A percentile compares a stretch with the other conserved stretches of the same genome.
Evolutionary conservation across 176 grass and related monocot genomes (phyloP).

Genomic region (Eragrostis nindensis): DNA sequence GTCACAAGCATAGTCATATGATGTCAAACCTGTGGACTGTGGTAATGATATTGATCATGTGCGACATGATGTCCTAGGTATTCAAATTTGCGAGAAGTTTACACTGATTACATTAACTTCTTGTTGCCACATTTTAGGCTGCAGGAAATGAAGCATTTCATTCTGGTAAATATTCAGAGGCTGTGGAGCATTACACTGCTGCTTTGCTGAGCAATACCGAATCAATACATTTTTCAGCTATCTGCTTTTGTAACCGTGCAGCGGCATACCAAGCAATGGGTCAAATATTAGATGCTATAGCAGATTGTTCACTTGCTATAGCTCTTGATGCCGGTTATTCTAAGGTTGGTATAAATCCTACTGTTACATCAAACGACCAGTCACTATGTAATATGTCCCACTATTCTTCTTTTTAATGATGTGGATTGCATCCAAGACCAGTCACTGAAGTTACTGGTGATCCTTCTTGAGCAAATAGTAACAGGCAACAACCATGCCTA

Average conservation of each 20-base stretch:
- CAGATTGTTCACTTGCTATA: slow-evolving; percentile 89
- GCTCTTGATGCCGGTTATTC: slow-evolving; percentile 68
- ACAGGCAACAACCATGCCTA: slow-evolving; percentile 4
- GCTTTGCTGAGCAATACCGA: slow-evolving; percentile 68
- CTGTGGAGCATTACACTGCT: slow-evolving; percentile 82
- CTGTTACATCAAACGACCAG: not conserved
- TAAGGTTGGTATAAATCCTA: slow-evolving; percentile 66
- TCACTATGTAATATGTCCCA: not conserved
- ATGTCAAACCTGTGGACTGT: slow-evolving; percentile 1
- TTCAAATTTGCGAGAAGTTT: slow-evolving; percentile 16
- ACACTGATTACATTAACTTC: slow-evolving; percentile 10
- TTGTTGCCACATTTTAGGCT: slow-evolving; percentile 60
- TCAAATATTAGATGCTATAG: slow-evolving; percentile 87
- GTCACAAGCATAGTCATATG: slow-evolving; percentile 14
- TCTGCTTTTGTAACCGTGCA: slow-evolving; percentile 90
- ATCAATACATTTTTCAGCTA: slow-evolving; percentile 67
- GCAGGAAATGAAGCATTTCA: slow-evolving; percentile 93
- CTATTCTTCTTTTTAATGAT: slow-evolving; percentile 29
- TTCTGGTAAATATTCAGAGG: slow-evolving; percentile 73
- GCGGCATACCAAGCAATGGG: slow-evolving; percentile 84
- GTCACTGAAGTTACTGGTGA: not conserved
- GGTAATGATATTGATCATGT: slow-evolving; percentile 15
- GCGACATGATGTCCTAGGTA: slow-evolving; percentile 11
- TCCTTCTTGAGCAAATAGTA: not conserved
- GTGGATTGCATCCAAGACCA: slow-evolving; percentile 11